These are phyloP conservation scores for Citrus sinensis DNA, from an alignment of 345 rosid genomes.

Conservation along the genomic window DNA sequence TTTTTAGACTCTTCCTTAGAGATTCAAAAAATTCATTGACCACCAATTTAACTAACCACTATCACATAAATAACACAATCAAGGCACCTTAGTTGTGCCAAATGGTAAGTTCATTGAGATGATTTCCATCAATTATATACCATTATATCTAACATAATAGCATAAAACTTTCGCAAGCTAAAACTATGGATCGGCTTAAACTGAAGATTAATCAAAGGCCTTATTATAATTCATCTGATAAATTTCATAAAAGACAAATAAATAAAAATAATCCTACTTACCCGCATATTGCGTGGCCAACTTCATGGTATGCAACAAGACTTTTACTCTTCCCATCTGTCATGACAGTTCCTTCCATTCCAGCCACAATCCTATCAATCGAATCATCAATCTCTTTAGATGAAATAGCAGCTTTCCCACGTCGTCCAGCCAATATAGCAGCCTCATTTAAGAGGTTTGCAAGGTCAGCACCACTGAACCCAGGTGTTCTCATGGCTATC, in stretches of 20 bases:
- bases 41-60: background rate
- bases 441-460: conserved; percentile 97
- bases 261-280: conserved; percentile 31
- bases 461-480: conserved; percentile 97
- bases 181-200: background rate
- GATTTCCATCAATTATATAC: background rate
- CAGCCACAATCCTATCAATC: conserved; percentile 96
- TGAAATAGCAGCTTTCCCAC: conserved; percentile 76
- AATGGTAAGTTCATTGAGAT: background rate
- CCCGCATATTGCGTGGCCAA: conserved; percentile 97
- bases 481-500: conserved; percentile 96
- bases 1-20: background rate
- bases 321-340: conserved; percentile 97
- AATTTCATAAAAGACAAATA: background rate
- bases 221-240: background rate
- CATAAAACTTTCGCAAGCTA: background rate
- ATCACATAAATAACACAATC: background rate
- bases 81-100: background rate
- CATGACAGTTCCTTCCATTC: conserved; percentile 99
- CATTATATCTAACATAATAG: background rate
- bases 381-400: conserved; percentile 96
- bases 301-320: conserved; percentile 97
- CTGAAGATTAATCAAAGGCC: background rate
- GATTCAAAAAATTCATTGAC: background rate
- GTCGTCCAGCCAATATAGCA: conserved; percentile 91